These are phyloP conservation scores for Phytophthora foliorum DNA, from an alignment of 352 stramenopile genomes.

Conservation along the genomic window DNA sequence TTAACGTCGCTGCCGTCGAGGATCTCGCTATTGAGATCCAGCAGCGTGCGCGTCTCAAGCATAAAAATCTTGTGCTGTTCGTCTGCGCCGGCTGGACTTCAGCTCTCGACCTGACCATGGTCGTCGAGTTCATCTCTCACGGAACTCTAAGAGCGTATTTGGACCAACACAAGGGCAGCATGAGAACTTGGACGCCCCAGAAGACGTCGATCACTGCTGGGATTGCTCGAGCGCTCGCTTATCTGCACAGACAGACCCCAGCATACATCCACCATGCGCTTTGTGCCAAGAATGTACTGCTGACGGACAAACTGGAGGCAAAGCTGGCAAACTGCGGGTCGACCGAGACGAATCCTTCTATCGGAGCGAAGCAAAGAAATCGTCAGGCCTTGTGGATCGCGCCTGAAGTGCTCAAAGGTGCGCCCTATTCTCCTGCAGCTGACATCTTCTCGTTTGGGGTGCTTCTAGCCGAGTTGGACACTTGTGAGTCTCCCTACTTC, in stretches of 20 bases:
- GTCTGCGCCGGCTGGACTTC: constrained; percentile 62
- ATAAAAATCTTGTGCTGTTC: constrained; percentile 67
- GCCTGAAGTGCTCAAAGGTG: constrained; percentile 68
- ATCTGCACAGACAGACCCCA: constrained; percentile 34
- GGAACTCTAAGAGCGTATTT: constrained; percentile 30
- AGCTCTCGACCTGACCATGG: constrained; percentile 17
- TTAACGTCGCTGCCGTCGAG: constrained; percentile 32
- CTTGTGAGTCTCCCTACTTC: constrained; percentile 25
- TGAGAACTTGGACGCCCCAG: constrained; percentile 24
- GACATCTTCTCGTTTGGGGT: constrained; percentile 73
- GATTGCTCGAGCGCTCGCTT: constrained; percentile 36
- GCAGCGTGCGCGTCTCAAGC: constrained; percentile 40
- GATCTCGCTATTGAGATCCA: constrained; percentile 60
- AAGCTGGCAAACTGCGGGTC: constrained; percentile 33
- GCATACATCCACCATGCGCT: constrained; percentile 21
- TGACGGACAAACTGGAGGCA: constrained; percentile 27
- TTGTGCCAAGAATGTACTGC: constrained; percentile 32
- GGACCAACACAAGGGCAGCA: constrained; percentile 9
- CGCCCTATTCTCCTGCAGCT: constrained; percentile 51
- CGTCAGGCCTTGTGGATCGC: constrained; percentile 37
- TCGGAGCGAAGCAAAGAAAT: constrained; percentile 17
- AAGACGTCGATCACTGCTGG: constrained; percentile 35
- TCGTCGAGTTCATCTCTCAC: constrained; percentile 27
- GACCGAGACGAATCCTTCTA: constrained; percentile 6
- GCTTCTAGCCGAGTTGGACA: constrained; percentile 57